phyloP scores from a whole-genome alignment of 192 early-diverging fungal genomes.

The Rhizoclosmatium globosum region DNA sequence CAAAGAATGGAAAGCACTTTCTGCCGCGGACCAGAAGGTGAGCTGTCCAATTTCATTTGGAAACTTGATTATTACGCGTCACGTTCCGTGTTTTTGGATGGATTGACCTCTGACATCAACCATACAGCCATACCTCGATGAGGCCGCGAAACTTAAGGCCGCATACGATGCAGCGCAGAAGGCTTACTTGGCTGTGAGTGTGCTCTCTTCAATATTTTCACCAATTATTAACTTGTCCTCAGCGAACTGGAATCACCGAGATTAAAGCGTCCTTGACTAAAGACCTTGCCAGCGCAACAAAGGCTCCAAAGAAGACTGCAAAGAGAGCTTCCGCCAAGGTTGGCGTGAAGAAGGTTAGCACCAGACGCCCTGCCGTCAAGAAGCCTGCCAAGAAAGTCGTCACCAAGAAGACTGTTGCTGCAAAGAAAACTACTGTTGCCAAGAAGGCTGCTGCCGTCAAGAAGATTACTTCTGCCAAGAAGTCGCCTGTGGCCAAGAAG shows the following conservation, averaged over 20 bases:
- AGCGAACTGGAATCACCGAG: background rate
- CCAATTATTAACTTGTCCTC: background rate
- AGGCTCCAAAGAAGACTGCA: background rate
- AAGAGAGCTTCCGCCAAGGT: background rate
- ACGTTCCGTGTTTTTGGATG: no score
- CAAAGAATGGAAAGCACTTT: no score
- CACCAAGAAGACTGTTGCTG: slow-evolving; percentile 16
- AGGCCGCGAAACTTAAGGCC: background rate
- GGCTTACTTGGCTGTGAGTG: background rate
- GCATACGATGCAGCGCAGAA: background rate
- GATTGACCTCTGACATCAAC: no score
- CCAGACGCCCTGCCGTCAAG: background rate
- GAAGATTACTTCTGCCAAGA: background rate
- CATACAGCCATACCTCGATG: background rate
- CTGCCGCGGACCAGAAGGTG: no score
- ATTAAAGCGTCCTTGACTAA: background rate
- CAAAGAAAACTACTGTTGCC: background rate
- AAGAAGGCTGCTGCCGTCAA: background rate
- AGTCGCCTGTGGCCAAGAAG: background rate
- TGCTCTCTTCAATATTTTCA: background rate
- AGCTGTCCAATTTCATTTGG: no score
- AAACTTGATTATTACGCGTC: no score
- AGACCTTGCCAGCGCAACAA: background rate
- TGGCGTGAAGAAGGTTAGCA: background rate
- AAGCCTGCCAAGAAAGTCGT: background rate